Evolutionary conservation across 805 yeast species (phyloP), one percentile per base, ranked within the genome.

Genomic region (Candida berthetii): DNA sequence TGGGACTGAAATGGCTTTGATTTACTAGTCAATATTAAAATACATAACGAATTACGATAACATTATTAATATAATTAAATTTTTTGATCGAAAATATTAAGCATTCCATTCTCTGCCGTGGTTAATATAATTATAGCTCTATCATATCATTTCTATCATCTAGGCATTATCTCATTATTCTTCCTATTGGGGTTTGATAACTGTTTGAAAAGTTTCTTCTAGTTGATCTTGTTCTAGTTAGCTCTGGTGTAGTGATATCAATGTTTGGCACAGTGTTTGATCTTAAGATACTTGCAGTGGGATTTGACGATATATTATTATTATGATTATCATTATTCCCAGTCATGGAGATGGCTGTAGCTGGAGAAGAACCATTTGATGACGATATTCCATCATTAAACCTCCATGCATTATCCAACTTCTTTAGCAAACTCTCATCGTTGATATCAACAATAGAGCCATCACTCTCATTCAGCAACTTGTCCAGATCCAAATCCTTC

Each of bases 401-500:
- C 10, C 42, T 40, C 14, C 34, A 22, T 5, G 38, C 45, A 14
- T 17, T 35, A 7, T 27, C 37, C 18, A 20, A 7, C 8, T 32
- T 36, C 14, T 31, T 17, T 11, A 35, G 25, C 29, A 22, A 36
- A 13, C 31, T 17, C 8, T 38, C 38, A 17, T 39, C 44, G 28
- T 38, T 35, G 3, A 22, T 36, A 16, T 40, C 44, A n/a, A 20
- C 25, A 45, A 49, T 24, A 10, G 28, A 37, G 1, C 41, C 40
- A 34, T 46, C 41, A 35, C 39, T 44, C 4, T 52, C 59, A 20
- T 46, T 39, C 15, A 58, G 37, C 18, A 58, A 48, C 32, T 44
- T 46, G 5, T 49, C 49, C 3, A 55, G 43, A 19, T 57, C 58
- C 14, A 57, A 38, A 37, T 58, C 61, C 39, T 54, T 55, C 62